Conservation (phyloP, 331 rosid genomes). For the Ulmus americana region DNA sequence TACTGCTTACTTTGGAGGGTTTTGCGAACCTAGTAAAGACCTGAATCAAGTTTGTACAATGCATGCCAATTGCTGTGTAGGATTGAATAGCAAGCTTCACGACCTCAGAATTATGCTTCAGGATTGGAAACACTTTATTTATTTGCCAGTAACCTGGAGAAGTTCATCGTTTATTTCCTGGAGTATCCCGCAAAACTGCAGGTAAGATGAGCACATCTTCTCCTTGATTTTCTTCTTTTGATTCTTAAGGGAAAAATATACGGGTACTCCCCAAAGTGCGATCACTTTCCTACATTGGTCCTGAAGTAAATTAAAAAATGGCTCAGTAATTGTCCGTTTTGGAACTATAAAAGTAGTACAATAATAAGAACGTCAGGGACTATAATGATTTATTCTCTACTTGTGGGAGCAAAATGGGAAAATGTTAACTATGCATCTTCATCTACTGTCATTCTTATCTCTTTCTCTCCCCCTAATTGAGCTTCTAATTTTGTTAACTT, state of each 20-base stretch:
- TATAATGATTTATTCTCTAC: not conserved
- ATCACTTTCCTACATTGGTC: too few relatives aligned
- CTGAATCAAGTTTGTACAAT: slow-evolving; percentile 83
- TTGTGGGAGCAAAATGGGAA: too few relatives aligned
- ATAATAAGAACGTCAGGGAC: too few relatives aligned
- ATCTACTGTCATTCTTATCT: slow-evolving; percentile 16
- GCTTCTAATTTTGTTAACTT: slow-evolving; percentile 24
- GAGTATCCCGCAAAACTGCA: slow-evolving; percentile 93
- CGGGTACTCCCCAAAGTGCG: too few relatives aligned
- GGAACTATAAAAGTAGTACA: too few relatives aligned
- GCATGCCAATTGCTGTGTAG: slow-evolving; percentile 94
- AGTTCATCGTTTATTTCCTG: slow-evolving; percentile 47
- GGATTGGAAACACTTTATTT: slow-evolving; percentile 74
- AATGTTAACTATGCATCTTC: not conserved
- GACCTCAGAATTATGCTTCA: slow-evolving; percentile 77
- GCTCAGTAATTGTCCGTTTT: too few relatives aligned
- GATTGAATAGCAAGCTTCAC: slow-evolving; percentile 76
- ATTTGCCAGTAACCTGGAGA: slow-evolving; percentile 64
- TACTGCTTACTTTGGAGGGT: slow-evolving; percentile 85
- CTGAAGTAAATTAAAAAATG: too few relatives aligned
- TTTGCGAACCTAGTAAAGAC: slow-evolving; percentile 94
- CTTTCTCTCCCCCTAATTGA: slow-evolving; percentile 5
- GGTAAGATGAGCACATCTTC: slow-evolving; percentile 30
- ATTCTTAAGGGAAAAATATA: not conserved
- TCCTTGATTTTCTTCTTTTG: not conserved